phyloP scores from a whole-genome alignment of 2,329 filamentous ascomycete species.

The Chalaropsis ovoidea region DNA sequence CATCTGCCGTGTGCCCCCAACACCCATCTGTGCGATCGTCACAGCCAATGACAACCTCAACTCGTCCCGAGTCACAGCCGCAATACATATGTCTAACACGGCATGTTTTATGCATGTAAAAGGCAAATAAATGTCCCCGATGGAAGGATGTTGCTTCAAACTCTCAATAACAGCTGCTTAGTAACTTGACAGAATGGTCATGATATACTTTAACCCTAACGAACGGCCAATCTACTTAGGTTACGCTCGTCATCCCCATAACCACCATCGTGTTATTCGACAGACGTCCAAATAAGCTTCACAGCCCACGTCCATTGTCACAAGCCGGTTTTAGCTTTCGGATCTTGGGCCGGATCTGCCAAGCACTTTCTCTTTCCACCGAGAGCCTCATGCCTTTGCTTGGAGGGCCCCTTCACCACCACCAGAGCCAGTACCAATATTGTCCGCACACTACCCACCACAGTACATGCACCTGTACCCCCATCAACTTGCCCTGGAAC shows the following conservation, averaged over 20 bases:
- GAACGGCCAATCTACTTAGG: neutral
- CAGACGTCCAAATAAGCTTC: slow-evolving; percentile 16
- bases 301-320: neutral
- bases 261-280: neutral
- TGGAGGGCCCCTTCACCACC: neutral
- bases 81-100: neutral
- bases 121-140: too few relatives aligned
- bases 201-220: neutral
- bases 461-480: neutral
- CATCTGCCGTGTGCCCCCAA: neutral
- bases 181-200: too few relatives aligned
- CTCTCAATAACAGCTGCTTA: too few relatives aligned
- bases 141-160: too few relatives aligned
- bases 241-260: neutral
- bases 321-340: neutral
- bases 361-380: neutral
- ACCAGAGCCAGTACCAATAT: neutral
- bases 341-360: neutral
- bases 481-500: neutral
- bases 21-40: neutral
- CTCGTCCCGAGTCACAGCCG: neutral
- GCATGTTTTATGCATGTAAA: neutral
- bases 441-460: neutral
- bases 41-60: neutral
- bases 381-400: neutral